These are phyloP conservation scores for Taphrina wiesneri DNA, from an alignment of 1,139 yeast genomes.

Conservation along the genomic window DNA sequence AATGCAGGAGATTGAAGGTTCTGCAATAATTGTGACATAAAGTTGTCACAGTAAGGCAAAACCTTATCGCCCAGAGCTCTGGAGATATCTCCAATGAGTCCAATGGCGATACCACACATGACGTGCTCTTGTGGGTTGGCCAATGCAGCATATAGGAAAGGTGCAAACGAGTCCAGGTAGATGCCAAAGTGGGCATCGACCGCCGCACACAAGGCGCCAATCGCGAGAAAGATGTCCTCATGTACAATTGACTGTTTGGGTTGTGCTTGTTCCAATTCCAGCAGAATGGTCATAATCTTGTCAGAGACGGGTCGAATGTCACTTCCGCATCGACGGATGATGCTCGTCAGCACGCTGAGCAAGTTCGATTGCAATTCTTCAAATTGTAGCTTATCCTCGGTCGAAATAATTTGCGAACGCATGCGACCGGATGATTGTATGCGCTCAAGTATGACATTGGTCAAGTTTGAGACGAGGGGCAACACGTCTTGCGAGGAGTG, in stretches of 20 bases:
- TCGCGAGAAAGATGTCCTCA: conserved; percentile 89
- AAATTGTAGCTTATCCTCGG: conserved; percentile 71
- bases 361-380: conserved; percentile 89
- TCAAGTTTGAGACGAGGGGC: conserved; percentile 67
- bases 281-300: conserved; percentile 76
- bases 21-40: conserved; percentile 79
- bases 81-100: conserved; percentile 94
- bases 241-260: conserved; percentile 75
- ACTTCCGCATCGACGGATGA: conserved; percentile 76
- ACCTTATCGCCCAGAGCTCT: conserved; percentile 79
- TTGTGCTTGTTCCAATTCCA: conserved; percentile 64
- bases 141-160: conserved; percentile 74
- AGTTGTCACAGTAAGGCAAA: conserved; percentile 70
- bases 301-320: conserved; percentile 73
- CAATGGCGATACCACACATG: conserved; percentile 84
- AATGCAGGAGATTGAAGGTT: conserved; percentile 55
- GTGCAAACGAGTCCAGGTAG: conserved; percentile 79
- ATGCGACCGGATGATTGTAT: conserved; percentile 66
- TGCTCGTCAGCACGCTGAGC: conserved; percentile 79
- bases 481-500: conserved; percentile 72
- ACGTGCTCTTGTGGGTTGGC: conserved; percentile 74
- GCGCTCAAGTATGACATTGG: conserved; percentile 70
- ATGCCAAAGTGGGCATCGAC: conserved; percentile 67
- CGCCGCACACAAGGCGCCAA: conserved; percentile 80
- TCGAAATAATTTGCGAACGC: conserved; percentile 51